phyloP scores from a whole-genome alignment of 2,329 filamentous ascomycete genomes.

The Aureobasidium uvarum region DNA sequence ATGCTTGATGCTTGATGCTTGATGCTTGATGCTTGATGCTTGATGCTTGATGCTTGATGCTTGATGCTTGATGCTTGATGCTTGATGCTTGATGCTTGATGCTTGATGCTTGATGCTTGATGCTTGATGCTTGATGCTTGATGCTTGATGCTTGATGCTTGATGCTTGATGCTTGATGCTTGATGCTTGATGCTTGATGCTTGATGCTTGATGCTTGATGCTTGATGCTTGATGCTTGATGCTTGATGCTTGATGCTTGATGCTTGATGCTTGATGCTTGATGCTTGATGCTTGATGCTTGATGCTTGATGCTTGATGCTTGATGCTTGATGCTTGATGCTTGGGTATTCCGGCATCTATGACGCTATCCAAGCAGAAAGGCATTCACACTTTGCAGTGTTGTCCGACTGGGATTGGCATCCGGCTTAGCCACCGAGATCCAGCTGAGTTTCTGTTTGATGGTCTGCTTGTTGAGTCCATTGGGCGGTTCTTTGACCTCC shows the following conservation, averaged over 20 bases:
- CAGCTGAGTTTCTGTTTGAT: constrained; percentile 77
- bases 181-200: neutral
- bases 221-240: neutral
- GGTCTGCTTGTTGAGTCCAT: constrained; percentile 56
- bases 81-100: neutral
- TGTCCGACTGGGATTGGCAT: constrained; percentile 77
- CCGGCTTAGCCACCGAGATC: constrained; percentile 75
- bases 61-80: neutral
- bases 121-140: neutral
- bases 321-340: neutral
- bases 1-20: neutral
- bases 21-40: neutral
- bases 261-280: neutral
- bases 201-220: neutral
- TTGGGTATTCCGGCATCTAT: no score
- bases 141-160: neutral
- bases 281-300: neutral
- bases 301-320: neutral
- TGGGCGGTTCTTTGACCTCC: neutral
- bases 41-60: neutral
- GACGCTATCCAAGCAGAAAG: constrained; percentile 62
- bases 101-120: neutral
- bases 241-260: neutral
- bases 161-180: neutral
- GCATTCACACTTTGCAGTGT: constrained; percentile 91